Percentiles rank a stretch among this genome's conserved stretches.
Evolutionary conservation across 352 stramenopile species (phyloP).

Genomic region (Stephanocyclus meneghinianus): DNA sequence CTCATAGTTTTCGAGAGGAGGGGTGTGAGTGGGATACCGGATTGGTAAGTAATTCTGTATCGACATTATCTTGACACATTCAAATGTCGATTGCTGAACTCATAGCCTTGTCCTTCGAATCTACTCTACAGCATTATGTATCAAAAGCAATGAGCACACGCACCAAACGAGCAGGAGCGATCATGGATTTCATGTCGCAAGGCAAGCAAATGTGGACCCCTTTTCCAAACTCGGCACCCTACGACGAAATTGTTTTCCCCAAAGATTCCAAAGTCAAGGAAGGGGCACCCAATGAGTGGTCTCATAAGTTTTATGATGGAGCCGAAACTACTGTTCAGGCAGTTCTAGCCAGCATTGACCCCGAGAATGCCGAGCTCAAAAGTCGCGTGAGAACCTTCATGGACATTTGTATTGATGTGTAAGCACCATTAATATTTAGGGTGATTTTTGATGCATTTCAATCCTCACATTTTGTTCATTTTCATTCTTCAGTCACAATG

Average conservation of each 20-base stretch:
- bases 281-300: slow-evolving; percentile 41
- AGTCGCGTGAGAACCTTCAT: slow-evolving; percentile 25
- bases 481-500: slow-evolving; percentile 18
- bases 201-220: slow-evolving; percentile 54
- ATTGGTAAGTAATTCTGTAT: slow-evolving; percentile 9
- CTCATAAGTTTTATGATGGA: slow-evolving; percentile 61
- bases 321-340: slow-evolving; percentile 31
- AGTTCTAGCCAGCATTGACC: slow-evolving; percentile 52
- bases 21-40: slow-evolving; percentile 47
- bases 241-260: slow-evolving; percentile 39
- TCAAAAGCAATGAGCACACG: slow-evolving; percentile 43
- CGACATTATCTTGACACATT: neutral
- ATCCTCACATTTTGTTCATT: neutral
- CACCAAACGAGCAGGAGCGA: slow-evolving; percentile 45
- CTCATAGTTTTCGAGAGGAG: slow-evolving; percentile 53
- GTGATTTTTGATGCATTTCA: neutral
- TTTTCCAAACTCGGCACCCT: slow-evolving; percentile 30
- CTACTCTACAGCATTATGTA: slow-evolving; percentile 29
- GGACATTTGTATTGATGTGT: slow-evolving; percentile 37
- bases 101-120: neutral
- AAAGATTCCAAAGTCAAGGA: slow-evolving; percentile 33
- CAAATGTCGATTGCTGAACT: neutral
- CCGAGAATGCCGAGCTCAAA: slow-evolving; percentile 42
- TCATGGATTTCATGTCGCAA: slow-evolving; percentile 60
- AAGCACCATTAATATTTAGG: neutral